phyloP scores from a whole-genome alignment of 805 yeast species.

The Saturnispora dispora region DNA sequence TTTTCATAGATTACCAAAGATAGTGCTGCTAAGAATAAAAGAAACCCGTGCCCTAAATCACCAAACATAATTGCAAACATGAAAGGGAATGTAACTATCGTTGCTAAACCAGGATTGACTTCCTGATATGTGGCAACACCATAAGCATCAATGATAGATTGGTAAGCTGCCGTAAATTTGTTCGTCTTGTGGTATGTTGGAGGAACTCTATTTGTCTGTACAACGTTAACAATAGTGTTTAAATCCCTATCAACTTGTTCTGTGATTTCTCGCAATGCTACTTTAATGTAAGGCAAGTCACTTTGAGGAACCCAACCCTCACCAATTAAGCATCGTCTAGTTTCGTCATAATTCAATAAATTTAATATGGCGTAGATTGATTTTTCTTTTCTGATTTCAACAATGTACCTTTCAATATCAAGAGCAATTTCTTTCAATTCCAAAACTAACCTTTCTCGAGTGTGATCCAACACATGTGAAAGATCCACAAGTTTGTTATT shows the following conservation, averaged over 20 bases:
- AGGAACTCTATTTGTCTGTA: constrained; percentile 58
- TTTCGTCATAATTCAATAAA: constrained; percentile 67
- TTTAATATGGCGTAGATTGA: constrained; percentile 73
- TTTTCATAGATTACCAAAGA: constrained; percentile 47
- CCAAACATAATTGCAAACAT: constrained; percentile 84
- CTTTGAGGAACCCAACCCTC: constrained; percentile 95
- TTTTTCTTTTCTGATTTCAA: constrained; percentile 65
- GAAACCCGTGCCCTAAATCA: constrained; percentile 70
- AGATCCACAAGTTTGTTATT: constrained; percentile 33
- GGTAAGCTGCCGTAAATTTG: constrained; percentile 62
- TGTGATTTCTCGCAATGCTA: constrained; percentile 56
- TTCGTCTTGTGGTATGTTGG: constrained; percentile 65
- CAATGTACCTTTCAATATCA: constrained; percentile 68
- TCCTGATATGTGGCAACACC: constrained; percentile 71
- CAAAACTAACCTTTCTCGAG: constrained; percentile 58
- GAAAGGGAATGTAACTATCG: constrained; percentile 68
- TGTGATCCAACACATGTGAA: constrained; percentile 48
- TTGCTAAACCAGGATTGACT: constrained; percentile 67
- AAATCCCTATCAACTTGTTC: constrained; percentile 37
- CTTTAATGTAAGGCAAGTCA: constrained; percentile 58
- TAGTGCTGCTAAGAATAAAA: constrained; percentile 48
- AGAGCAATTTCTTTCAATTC: constrained; percentile 75
- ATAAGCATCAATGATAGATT: constrained; percentile 65
- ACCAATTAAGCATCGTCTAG: constrained; percentile 80
- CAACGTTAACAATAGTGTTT: constrained; percentile 48